Evolutionary conservation across 495 filamentous ascomycete species (phyloP).

Genomic region (Hyaloscypha bicolor): DNA sequence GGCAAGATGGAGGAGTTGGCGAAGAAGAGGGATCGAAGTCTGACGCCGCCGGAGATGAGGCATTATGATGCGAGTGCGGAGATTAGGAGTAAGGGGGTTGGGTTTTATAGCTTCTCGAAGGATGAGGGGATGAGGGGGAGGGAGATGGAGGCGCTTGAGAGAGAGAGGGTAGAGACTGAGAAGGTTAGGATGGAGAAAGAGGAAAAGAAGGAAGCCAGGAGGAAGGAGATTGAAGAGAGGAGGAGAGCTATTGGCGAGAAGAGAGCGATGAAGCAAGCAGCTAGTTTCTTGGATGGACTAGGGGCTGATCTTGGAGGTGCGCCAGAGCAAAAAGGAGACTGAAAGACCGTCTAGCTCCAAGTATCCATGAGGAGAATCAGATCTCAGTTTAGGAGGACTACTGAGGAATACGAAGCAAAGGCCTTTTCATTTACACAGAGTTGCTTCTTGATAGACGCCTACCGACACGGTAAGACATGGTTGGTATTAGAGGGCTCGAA

Average conservation of each 20-base stretch:
- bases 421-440: too few relatives aligned
- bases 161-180: slow-evolving; percentile 70
- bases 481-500: too few relatives aligned
- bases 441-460: too few relatives aligned
- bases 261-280: slow-evolving; percentile 68
- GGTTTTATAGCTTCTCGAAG: slow-evolving; percentile 83
- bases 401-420: too few relatives aligned
- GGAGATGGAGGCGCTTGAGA: slow-evolving; percentile 77
- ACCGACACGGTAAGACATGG: too few relatives aligned
- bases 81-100: slow-evolving; percentile 83
- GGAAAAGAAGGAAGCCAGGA: slow-evolving; percentile 51
- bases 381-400: too few relatives aligned
- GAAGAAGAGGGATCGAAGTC: slow-evolving; percentile 67
- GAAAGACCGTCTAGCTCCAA: neutral
- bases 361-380: too few relatives aligned
- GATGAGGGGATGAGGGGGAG: slow-evolving; percentile 63
- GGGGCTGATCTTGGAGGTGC: slow-evolving; percentile 30
- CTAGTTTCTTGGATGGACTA: slow-evolving; percentile 68
- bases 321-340: neutral
- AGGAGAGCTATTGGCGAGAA: slow-evolving; percentile 50
- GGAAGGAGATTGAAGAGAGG: slow-evolving; percentile 54
- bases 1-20: slow-evolving; percentile 73
- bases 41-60: slow-evolving; percentile 73
- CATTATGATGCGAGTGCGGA: slow-evolving; percentile 88
- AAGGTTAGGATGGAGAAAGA: slow-evolving; percentile 55